Evolutionary conservation across 2,329 filamentous ascomycete genomes (phyloP), one percentile per base, ranked within the genome.

Genomic region (Thermoascus crustaceus): DNA sequence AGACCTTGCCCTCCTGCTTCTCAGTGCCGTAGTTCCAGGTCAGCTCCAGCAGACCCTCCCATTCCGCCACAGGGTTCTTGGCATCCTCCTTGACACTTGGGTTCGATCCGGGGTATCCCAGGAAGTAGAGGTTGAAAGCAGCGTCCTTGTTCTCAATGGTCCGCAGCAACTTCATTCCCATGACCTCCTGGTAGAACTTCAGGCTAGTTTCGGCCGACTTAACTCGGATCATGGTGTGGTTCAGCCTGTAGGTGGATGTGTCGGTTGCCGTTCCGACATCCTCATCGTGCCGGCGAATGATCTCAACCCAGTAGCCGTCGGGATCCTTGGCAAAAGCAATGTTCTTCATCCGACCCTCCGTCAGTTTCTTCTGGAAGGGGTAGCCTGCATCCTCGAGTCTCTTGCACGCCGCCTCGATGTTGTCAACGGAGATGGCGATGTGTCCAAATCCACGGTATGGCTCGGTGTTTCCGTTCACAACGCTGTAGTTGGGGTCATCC

Each of bases 311-410:
- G 61, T 89, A 89, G 22, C 78, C 81, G 60, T 94, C 85, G 0
- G 87, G 87, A 49, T 94, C 87, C 36, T 94, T 75, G 2, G 73
- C 88, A 57, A 96, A 96, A 1, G 89, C 91, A 53, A 96, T 94
- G 53, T 84, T 66, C 53, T 73, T 75, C 85, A 93, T 94, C 38
- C 81, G 75, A 2, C 91, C 91, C 47, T 96, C 89, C 0, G 78
- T 78, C 38, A 96, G 69, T 66, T 85, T 93, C 77, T 96, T 96
- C 72, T 96, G 86, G 66, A 96, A 98, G 44, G 75, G 75, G 66
- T 94, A 94, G 0, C 88, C 88, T 5, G 83, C 87, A 55, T 89
- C 83, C 60, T 94, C 86, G 41, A 98, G 74, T 38, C 88, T 76
- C 68, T 87, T 70, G 69, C 91, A 96, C 2, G 89, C 88, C 3